phyloP scores from a whole-genome alignment of 108 stramenopile species.

The Cylindrotheca closterium region DNA sequence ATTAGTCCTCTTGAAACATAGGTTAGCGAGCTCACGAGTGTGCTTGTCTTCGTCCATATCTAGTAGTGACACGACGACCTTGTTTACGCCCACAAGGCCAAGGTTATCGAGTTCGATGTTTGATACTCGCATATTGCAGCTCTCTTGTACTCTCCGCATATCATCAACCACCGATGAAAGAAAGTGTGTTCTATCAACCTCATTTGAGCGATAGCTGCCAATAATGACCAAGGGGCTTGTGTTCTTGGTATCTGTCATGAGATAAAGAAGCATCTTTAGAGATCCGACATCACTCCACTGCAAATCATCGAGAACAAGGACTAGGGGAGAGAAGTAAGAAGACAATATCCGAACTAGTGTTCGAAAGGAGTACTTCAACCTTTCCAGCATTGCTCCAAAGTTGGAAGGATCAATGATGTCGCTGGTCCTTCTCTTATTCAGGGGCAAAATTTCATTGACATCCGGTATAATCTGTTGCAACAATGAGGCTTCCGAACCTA shows the following conservation, averaged over 20 bases:
- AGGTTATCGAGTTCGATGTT: constrained; percentile 1
- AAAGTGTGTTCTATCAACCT: constrained; percentile 29
- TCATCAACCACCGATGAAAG: background rate
- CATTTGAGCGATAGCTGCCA: constrained; percentile 52
- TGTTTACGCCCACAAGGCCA: constrained; percentile 1
- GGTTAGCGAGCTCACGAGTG: background rate
- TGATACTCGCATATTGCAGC: background rate
- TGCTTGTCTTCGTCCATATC: background rate
- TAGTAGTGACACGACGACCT: constrained; percentile 2
- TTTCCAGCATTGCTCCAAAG: no score
- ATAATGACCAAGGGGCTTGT: constrained; percentile 36
- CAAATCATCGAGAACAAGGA: constrained; percentile 12
- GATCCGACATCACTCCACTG: constrained; percentile 12
- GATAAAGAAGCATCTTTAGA: constrained; percentile 7
- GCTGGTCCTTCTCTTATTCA: no score
- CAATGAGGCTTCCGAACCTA: no score
- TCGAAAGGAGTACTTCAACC: constrained; percentile 7
- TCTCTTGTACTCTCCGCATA: background rate
- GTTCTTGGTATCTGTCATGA: constrained; percentile 2
- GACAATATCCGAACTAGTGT: constrained; percentile 13
- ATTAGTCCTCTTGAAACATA: constrained; percentile 26
- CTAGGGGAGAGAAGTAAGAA: constrained; percentile 5
- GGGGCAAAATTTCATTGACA: no score
- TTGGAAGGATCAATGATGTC: no score
- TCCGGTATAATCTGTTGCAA: no score